Base-by-base conservation (phyloP, 805 yeast genomes). In the Komagataella kurtzmanii region DNA sequence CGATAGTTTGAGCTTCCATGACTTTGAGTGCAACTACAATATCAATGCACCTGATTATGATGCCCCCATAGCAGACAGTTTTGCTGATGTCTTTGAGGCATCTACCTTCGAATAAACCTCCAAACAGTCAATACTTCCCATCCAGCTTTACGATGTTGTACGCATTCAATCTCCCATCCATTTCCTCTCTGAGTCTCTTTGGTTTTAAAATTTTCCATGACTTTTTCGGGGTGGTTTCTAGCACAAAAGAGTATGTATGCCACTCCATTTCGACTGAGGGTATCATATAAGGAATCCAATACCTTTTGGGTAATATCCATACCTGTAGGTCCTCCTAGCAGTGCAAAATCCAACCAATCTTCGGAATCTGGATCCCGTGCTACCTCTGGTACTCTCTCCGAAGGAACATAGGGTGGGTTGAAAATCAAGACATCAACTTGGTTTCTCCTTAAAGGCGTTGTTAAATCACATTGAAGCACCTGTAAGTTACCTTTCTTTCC, bases 381-480 rank as follows among this genome's bases (percentile, higher is more conserved):
- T 1, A 76, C 57, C 0, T 56, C 60, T 0, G 98, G 97, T 0
- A 88, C 85, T 0, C 60, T 61, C 53, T 81, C 89, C 1, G 91
- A 87, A 0, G 99, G 99, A 1, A 93, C 99, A 62, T 93, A 93
- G 0, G 99, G 99, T 0, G 99, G 99, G 61, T 93, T 93, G 67
- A 93, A 93, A 1, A 93, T 72, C 19, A 93, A 68, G 1, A 91
- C 53, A 59, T 93, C 98, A 1, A 89, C 73, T 3, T 67, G 50
- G 2, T 72, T 57, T 0, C 61, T 60, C 10, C 75, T 63, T 7
- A 88, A 55, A 2, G 79, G 71, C 7, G 73, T 58, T 0, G 85
- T 75, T 30, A 89, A 65, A 59, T 77, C 77, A 62, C 81, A 74
- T 54, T 85, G 86, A 1, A 83, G 52, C 0, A 72, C 56, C 44